Evolutionary conservation across 768 basidiomycete genomes (phyloP).

Genomic region (Mycena rebaudengoi): DNA sequence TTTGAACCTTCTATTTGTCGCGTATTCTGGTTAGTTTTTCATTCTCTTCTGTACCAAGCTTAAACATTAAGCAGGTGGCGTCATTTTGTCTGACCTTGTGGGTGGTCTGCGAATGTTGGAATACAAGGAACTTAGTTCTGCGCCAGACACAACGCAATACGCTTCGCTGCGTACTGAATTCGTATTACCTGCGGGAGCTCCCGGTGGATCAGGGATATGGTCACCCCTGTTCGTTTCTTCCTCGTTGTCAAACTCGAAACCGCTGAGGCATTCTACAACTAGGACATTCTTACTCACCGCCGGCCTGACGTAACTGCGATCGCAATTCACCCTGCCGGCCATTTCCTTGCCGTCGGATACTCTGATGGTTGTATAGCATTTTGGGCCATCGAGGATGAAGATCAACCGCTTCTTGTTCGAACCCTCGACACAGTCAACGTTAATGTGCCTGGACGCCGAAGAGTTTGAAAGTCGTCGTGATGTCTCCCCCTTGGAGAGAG

Average conservation of each 20-base stretch:
- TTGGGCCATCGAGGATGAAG: conserved; percentile 83
- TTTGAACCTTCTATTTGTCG: conserved; percentile 74
- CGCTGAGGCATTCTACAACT: background rate
- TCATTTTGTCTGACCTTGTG: conserved; percentile 69
- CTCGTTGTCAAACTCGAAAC: background rate
- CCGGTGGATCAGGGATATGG: conserved; percentile 77
- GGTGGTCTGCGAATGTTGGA: conserved; percentile 15
- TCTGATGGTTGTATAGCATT: conserved; percentile 85
- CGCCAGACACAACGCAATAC: conserved; percentile 57
- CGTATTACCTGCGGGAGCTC: conserved; percentile 79
- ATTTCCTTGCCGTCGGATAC: conserved; percentile 83
- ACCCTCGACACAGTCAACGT: conserved; percentile 69
- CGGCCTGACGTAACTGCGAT: conserved; percentile 75
- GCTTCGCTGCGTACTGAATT: conserved; percentile 73
- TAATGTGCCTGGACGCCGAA: conserved; percentile 58
- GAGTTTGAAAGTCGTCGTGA: conserved; percentile 53
- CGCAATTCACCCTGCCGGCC: conserved; percentile 76
- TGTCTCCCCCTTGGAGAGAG: conserved; percentile 44
- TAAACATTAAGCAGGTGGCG: conserved; percentile 56
- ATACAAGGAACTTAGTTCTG: background rate
- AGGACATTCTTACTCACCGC: conserved; percentile 79
- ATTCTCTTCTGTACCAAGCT: background rate
- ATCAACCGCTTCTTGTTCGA: conserved; percentile 76
- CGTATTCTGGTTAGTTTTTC: conserved; percentile 68
- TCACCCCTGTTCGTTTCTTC: conserved; percentile 51